These are phyloP conservation scores for Penicillium sclerotiorum DNA, from an alignment of 2,329 filamentous ascomycete genomes.

Conservation along the genomic window DNA sequence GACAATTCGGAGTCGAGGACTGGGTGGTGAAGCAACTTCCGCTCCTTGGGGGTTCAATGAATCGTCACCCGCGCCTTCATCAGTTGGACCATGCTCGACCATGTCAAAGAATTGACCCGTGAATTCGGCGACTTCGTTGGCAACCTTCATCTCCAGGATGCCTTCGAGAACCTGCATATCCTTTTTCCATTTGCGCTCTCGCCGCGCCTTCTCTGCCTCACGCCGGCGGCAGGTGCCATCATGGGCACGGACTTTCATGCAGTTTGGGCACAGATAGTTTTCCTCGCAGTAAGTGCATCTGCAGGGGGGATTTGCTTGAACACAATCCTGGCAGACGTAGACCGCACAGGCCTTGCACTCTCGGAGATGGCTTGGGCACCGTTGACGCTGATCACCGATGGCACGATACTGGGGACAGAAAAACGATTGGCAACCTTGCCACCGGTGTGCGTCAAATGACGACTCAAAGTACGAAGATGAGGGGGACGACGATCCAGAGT, in stretches of 20 bases:
- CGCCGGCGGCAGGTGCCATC: slow-evolving; percentile 44
- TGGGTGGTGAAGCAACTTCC: not conserved
- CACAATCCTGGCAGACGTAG: slow-evolving; percentile 50
- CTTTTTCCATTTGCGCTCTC: slow-evolving; percentile 44
- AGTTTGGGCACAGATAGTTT: slow-evolving; percentile 50
- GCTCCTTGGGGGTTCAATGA: slow-evolving; percentile 9
- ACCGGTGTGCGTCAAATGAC: slow-evolving; percentile 39
- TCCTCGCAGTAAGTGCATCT: slow-evolving; percentile 47
- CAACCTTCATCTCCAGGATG: slow-evolving; percentile 44
- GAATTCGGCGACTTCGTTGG: slow-evolving; percentile 45
- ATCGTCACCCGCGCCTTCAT: not conserved
- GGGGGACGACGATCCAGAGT: slow-evolving; percentile 44
- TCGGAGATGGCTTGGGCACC: slow-evolving; percentile 46
- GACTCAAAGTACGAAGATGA: slow-evolving; percentile 42
- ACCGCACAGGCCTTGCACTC: slow-evolving; percentile 51
- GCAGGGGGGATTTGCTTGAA: slow-evolving; percentile 44
- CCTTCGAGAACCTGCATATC: slow-evolving; percentile 45
- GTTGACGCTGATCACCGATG: slow-evolving; percentile 48
- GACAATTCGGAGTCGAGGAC: not conserved
- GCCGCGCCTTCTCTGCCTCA: slow-evolving; percentile 41
- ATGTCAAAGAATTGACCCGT: slow-evolving; percentile 44
- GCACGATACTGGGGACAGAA: slow-evolving; percentile 49
- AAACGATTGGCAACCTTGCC: slow-evolving; percentile 53
- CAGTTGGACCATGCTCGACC: slow-evolving; percentile 23
- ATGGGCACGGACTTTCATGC: slow-evolving; percentile 40